Percentiles rank a stretch among this genome's conserved stretches.
phyloP scores from a whole-genome alignment of 345 rosid species.

The Populus pruinosa region DNA sequence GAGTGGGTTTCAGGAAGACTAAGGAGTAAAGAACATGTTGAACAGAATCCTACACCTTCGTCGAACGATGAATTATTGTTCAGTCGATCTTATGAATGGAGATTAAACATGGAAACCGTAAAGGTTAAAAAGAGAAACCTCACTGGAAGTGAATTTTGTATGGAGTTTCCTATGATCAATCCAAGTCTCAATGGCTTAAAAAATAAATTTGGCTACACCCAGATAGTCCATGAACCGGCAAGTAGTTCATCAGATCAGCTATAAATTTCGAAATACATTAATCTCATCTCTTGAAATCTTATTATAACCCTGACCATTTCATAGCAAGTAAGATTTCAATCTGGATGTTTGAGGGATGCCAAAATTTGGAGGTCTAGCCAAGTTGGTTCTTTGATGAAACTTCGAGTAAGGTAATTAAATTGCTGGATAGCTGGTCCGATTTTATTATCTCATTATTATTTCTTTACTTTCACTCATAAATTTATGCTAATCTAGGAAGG shows the following conservation, averaged over 20 bases:
- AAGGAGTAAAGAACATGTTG: background rate
- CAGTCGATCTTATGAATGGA: constrained; percentile 38
- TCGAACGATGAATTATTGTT: constrained; percentile 19
- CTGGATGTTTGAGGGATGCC: background rate
- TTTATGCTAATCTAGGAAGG: background rate
- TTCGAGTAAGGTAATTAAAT: background rate
- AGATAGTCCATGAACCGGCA: constrained; percentile 2
- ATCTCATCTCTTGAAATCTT: background rate
- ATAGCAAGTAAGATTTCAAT: background rate
- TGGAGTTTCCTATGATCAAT: constrained; percentile 29
- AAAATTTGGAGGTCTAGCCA: constrained; percentile 16
- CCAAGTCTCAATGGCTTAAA: background rate
- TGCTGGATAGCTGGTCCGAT: background rate
- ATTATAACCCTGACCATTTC: background rate
- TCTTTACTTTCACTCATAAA: background rate
- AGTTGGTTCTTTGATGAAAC: constrained; percentile 1
- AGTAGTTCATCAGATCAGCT: background rate
- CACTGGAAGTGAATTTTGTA: constrained; percentile 23
- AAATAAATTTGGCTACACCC: constrained; percentile 14
- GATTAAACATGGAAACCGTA: constrained; percentile 39
- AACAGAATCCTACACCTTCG: background rate
- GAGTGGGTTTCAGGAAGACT: constrained; percentile 31
- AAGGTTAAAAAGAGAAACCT: constrained; percentile 39
- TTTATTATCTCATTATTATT: background rate
- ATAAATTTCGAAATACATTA: background rate